Evolutionary conservation across 352 stramenopile species (phyloP), one percentile per base, ranked within the genome.

Genomic region (Pythium dissotocum): DNA sequence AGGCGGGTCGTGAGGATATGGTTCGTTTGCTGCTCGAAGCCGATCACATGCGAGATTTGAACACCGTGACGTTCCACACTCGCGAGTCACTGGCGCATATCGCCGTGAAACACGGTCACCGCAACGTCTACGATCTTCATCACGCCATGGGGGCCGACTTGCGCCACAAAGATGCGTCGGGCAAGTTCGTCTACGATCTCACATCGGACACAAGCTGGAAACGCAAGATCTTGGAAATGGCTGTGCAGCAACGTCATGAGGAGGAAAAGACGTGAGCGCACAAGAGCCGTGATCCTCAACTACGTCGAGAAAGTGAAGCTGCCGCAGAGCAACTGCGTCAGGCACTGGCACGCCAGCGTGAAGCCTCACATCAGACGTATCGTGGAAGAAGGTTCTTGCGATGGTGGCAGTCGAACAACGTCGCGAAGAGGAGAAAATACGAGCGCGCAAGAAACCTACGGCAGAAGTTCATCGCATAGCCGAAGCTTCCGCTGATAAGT

Each of bases 1-100:
- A 14, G 10, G 40, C n/a, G 2, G 65, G 65, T 1, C 32, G 48
- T 10, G 18, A 55, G 0, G 65, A 59, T 14, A 52, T 35, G 12
- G 58, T 67, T 21, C 24, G 40, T 46, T 38, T 67, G 42, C 40
- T 71, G 6, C 49, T 67, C 5, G 53, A 71, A 21, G 59, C 53
- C 4, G 58, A 63, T 0, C 56, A 67, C 33, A 46, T 67, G 51
- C 58, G 54, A n/a, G 58, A 71, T 38, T 33, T 71, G 8, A 66
- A 65, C 44, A 71, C 65, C 0, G 26, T 13, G 9, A 66, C 65
- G 42, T 71, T 40, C 52, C 58, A 57, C 42, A 67, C 58, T 2
- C 53, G 49, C n/a, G 65, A 66, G 18, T 52, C 58, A 14, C 42
- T 71, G 2, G 54, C 28, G n/a, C 65, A 71, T 24, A 35, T 71